Evolutionary conservation across 768 basidiomycete species (phyloP), one percentile per base, ranked within the genome.

Genomic region (Boletales sp.): DNA sequence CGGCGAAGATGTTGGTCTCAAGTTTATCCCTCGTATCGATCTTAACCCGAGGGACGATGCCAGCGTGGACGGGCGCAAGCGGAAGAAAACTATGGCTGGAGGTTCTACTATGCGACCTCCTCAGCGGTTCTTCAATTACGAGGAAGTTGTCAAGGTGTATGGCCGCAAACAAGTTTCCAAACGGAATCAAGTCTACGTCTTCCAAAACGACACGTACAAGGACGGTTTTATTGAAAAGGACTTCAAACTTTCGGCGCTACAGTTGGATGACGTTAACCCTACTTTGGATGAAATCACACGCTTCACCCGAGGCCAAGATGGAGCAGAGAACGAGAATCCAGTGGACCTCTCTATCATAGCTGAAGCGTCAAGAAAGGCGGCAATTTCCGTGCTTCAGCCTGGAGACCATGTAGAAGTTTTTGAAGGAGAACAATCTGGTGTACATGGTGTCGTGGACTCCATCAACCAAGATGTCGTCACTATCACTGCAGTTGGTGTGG

Each of bases 331-430:
- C 39, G 86, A 86, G 46, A 73, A 75, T 30, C 73, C 79, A n/a
- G 84, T 97, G 41, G 92, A 98, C 65, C 74, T 97, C 39, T 88
- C 88, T 13, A 81, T 90, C 44, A 94, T 98, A 51, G 93, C 93
- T 0, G 94, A 95, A 66, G 91, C 92, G 3, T 90, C 94, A 2
- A 76, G 86, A 40, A 94, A 91, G 63, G 86, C 90, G 6, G 90
- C 93, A n/a, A 87, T 93, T 31, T 82, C 89, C 11, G 91, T 93
- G 8, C 74, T 99, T n/a, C 93, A 97, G 64, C 97, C 97, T 0
- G 97, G 97, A 42, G 97, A 99, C 70, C 90, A 93, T 57, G 84
- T 99, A 40, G 97, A 99, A 65, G 92, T 98, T 13, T 94, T 94
- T 60, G 94, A 97, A 66, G 97, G 97, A 38, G 94, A 97, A 69